Conservation (phyloP, 2,329 filamentous ascomycete genomes). For the Cladosporium austrohemisphaericum region DNA sequence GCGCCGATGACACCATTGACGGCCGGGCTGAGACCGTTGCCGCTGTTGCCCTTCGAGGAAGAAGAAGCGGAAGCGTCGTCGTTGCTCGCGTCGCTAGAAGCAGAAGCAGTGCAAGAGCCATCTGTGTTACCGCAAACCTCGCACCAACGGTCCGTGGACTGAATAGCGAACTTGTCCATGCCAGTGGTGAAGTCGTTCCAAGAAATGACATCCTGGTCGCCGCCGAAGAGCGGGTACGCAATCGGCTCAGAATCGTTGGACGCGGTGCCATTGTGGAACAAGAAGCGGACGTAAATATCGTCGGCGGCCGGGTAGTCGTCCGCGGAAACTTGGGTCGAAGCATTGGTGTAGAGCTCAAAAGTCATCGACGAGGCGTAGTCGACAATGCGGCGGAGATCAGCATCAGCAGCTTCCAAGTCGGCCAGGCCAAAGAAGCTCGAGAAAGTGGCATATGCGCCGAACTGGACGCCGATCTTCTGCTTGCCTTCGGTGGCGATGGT, state of each 20-base stretch:
- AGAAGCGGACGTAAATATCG: conserved; percentile 57
- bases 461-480: conserved; percentile 51
- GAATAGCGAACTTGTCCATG: conserved; percentile 65
- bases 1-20: conserved; percentile 80
- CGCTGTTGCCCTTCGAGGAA: conserved; percentile 24
- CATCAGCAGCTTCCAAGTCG: conserved; percentile 46
- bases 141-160: conserved; percentile 68
- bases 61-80: conserved; percentile 25
- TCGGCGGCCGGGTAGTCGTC: conserved; percentile 32
- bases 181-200: conserved; percentile 65
- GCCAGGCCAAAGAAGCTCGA: conserved; percentile 60
- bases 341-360: conserved; percentile 67
- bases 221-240: conserved; percentile 61
- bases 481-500: conserved; percentile 38
- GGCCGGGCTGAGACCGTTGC: conserved; percentile 57
- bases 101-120: conserved; percentile 58
- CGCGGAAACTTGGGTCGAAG: conserved; percentile 40
- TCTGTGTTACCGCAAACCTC: conserved; percentile 67
- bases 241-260: conserved; percentile 42
- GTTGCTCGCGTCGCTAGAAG: conserved; percentile 26
- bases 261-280: conserved; percentile 61
- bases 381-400: conserved; percentile 71
- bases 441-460: conserved; percentile 60
- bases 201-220: conserved; percentile 51
- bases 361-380: conserved; percentile 79